A percentile compares a stretch with the other conserved stretches of the same genome.
Evolutionary conservation across 1,284 basidiomycete species (phyloP).

Genomic region (Ceratobasidium papillatum): DNA sequence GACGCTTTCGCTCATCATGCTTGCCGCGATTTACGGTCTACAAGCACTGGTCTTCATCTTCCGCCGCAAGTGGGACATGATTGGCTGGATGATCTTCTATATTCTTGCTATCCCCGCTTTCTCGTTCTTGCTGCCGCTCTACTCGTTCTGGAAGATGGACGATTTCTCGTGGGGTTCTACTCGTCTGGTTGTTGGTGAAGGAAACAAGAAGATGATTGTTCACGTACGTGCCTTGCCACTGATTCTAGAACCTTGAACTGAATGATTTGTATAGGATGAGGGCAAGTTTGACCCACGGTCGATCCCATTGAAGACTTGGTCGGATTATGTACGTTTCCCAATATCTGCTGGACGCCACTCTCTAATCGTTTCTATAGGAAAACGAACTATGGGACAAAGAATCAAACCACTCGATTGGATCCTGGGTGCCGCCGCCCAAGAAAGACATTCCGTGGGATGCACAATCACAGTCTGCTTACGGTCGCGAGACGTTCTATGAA

Average conservation of each 20-base stretch:
- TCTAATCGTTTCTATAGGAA: slow-evolving; percentile 60
- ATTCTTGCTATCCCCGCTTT: slow-evolving; percentile 91
- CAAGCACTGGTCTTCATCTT: slow-evolving; percentile 88
- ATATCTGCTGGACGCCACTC: slow-evolving; percentile 6
- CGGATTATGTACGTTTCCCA: slow-evolving; percentile 75
- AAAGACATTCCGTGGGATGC: slow-evolving; percentile 78
- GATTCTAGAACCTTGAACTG: slow-evolving; percentile 15
- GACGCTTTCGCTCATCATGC: slow-evolving; percentile 85
- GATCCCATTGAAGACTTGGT: slow-evolving; percentile 97
- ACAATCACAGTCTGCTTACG: slow-evolving; percentile 77
- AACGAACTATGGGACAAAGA: slow-evolving; percentile 98
- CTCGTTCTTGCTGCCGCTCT: slow-evolving; percentile 92
- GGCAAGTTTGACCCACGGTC: slow-evolving; percentile 93
- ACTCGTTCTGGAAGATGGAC: slow-evolving; percentile 99
- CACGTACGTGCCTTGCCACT: slow-evolving; percentile 68
- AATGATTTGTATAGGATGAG: slow-evolving; percentile 72
- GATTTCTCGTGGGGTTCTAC: slow-evolving; percentile 99
- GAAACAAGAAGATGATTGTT: slow-evolving; percentile 93
- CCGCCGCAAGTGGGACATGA: slow-evolving; percentile 93
- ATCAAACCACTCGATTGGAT: slow-evolving; percentile 89
- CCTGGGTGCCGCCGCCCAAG: slow-evolving; percentile 77
- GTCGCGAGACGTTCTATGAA: slow-evolving; percentile 83
- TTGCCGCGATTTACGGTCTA: slow-evolving; percentile 91
- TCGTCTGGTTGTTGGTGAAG: slow-evolving; percentile 92
- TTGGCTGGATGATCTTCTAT: slow-evolving; percentile 98